These are phyloP conservation scores for Alternaria metachromatica DNA, from an alignment of 2,329 filamentous ascomycete species.

Conservation along the genomic window DNA sequence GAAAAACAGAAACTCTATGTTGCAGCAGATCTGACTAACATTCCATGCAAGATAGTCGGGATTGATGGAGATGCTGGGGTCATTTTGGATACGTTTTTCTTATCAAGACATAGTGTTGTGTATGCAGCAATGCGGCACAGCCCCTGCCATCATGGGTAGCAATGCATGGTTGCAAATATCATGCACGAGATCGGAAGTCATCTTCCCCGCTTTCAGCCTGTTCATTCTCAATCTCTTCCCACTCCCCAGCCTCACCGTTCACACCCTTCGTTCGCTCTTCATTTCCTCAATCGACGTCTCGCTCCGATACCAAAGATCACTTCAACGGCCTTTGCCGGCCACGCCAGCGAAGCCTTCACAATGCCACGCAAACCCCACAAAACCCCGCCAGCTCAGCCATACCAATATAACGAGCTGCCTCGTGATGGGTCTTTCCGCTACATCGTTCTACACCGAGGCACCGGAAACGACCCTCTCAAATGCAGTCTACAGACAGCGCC, in stretches of 20 bases:
- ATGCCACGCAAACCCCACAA: neutral
- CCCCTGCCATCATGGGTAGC: neutral
- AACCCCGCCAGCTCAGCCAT: neutral
- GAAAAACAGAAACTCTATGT: neutral
- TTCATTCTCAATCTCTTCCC: neutral
- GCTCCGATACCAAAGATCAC: neutral
- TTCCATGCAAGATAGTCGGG: neutral
- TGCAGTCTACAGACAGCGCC: slow-evolving; percentile 13
- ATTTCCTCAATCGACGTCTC: neutral
- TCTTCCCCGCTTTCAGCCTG: neutral
- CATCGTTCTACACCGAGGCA: slow-evolving; percentile 4
- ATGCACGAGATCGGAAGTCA: neutral
- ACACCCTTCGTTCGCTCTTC: neutral
- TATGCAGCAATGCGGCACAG: neutral
- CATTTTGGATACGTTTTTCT: neutral
- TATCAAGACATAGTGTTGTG: neutral
- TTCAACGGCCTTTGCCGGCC: neutral
- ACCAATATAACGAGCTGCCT: slow-evolving; percentile 10
- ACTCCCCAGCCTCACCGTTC: too few relatives aligned
- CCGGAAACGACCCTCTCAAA: neutral
- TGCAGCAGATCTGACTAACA: neutral
- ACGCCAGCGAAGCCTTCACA: neutral
- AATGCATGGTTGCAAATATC: neutral
- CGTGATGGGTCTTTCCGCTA: slow-evolving; percentile 4
- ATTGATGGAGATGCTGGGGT: neutral